These are phyloP conservation scores for Lepiota subincarnata DNA, from an alignment of 768 basidiomycete genomes.

Conservation along the genomic window DNA sequence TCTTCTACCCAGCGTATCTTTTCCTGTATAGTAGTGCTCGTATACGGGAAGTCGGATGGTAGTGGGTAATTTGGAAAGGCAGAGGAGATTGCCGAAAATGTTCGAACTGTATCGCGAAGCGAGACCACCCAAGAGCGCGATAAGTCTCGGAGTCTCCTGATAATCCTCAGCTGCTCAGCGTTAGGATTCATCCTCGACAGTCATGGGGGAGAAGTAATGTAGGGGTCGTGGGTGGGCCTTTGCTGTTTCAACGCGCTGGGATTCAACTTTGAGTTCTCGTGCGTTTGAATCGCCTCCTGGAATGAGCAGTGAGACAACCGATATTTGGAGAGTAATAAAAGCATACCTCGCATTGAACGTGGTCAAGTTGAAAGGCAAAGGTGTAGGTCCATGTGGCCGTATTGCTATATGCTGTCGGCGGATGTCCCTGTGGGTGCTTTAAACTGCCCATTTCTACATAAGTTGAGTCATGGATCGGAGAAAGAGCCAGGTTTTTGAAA, in stretches of 20 bases:
- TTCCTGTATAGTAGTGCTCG: neutral
- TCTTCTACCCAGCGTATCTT: slow-evolving; percentile 9
- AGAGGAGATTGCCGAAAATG: neutral
- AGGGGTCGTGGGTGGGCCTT: neutral
- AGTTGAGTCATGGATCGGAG: neutral
- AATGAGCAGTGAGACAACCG: too few species aligned
- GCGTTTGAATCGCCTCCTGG: neutral
- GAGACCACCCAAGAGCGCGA: slow-evolving; percentile 6
- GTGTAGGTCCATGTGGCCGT: neutral
- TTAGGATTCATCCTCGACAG: slow-evolving; percentile 8
- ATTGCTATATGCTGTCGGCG: neutral
- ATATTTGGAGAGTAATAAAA: neutral
- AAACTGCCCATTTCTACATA: neutral
- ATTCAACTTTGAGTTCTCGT: neutral
- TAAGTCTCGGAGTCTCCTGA: slow-evolving; percentile 1
- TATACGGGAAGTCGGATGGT: slow-evolving; percentile 5
- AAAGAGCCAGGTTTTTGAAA: neutral
- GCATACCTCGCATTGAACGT: slow-evolving; percentile 1
- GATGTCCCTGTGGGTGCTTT: neutral
- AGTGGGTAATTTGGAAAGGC: neutral
- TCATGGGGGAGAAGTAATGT: neutral
- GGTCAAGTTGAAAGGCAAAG: neutral
- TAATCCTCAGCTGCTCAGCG: slow-evolving; percentile 10
- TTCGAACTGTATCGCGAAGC: slow-evolving; percentile 4
- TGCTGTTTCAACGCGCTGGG: neutral